Evolutionary conservation across 129 eudicot species (phyloP), one percentile per base, ranked within the genome.

Genomic region (Flaveria brownii): DNA sequence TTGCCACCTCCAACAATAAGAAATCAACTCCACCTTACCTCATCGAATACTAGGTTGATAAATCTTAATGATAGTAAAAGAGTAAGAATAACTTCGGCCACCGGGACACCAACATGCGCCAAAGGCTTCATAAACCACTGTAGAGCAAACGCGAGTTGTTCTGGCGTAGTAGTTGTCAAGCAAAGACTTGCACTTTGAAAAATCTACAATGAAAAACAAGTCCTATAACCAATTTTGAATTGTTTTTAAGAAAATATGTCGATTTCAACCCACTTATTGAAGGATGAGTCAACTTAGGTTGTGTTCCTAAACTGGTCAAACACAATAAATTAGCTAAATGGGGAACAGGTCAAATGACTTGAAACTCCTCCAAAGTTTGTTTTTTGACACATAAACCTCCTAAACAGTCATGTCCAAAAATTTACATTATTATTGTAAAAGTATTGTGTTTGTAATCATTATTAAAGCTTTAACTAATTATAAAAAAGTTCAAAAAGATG

Each of bases 111-210:
- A 77, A 91, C 18, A 71, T 78, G 70, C 6, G 76, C 80, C 84
- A 94, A 85, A 63, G 99, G 99, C 59, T 72, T 86, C 81, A 94
- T 82, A 78, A 85, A 91, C 99, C 99, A 91, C 61, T 84, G 90
- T 75, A 94, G 78, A 59, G 96, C 90, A 76, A 86, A 89, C 47
- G 93, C 99, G 46, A 94, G 90, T 82, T 94, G 96, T 88, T 94
- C 97, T 3, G 99, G 89, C 9, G 92, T 85, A 43, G 99, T 94
- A 47, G 93, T 84, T 23, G 94, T 75, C 70, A 94, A 75, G 85
- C 97, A 94, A 63, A 94, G 91, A 85, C 99, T 94, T 45, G 99
- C 99, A 78, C 97, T 94, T 89, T 94, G 99, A 57, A 94, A 94
- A 71, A 94, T 84, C 97, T 91, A 74, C 63, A 59, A 82, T 42